These are phyloP conservation scores for Trichoderma sp. DNA, from an alignment of 2,329 filamentous ascomycete genomes.

Conservation along the genomic window DNA sequence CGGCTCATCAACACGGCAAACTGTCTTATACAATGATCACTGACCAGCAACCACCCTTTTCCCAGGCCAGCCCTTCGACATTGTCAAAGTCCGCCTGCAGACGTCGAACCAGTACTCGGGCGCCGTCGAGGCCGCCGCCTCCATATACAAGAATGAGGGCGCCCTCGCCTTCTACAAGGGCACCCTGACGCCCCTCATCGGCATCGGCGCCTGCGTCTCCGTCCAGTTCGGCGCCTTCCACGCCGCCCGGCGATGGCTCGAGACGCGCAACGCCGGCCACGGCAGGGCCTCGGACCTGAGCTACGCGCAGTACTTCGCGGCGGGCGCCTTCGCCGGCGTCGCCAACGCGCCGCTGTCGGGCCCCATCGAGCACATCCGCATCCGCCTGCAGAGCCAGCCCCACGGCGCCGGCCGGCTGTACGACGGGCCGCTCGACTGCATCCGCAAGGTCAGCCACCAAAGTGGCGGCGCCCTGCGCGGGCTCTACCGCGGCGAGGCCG, in stretches of 20 bases:
- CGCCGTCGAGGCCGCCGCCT: slow-evolving; percentile 76
- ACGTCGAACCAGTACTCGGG: slow-evolving; percentile 80
- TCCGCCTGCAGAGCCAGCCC: slow-evolving; percentile 93
- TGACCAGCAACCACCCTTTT: slow-evolving; percentile 28
- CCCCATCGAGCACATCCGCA: slow-evolving; percentile 96
- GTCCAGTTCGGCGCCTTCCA: slow-evolving; percentile 98
- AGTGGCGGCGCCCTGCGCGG: slow-evolving; percentile 69
- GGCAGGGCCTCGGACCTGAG: slow-evolving; percentile 67
- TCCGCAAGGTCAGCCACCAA: slow-evolving; percentile 73
- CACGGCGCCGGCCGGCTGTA: slow-evolving; percentile 82
- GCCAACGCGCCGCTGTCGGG: slow-evolving; percentile 86
- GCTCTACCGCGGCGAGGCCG: slow-evolving; percentile 83
- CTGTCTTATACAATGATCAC: background rate
- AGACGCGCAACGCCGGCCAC: slow-evolving; percentile 66
- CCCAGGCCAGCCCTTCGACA: slow-evolving; percentile 75
- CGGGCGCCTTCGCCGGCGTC: slow-evolving; percentile 89
- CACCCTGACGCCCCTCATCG: slow-evolving; percentile 89
- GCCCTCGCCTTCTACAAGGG: slow-evolving; percentile 96
- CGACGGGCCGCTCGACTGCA: slow-evolving; percentile 83
- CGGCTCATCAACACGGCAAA: slow-evolving; percentile 4
- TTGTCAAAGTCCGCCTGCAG: slow-evolving; percentile 96
- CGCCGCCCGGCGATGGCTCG: slow-evolving; percentile 82
- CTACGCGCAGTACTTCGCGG: slow-evolving; percentile 84
- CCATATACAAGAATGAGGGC: slow-evolving; percentile 87
- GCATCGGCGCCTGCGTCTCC: slow-evolving; percentile 96